phyloP scores from a whole-genome alignment of 1,139 yeast species.

The Suhomyces maxii region DNA sequence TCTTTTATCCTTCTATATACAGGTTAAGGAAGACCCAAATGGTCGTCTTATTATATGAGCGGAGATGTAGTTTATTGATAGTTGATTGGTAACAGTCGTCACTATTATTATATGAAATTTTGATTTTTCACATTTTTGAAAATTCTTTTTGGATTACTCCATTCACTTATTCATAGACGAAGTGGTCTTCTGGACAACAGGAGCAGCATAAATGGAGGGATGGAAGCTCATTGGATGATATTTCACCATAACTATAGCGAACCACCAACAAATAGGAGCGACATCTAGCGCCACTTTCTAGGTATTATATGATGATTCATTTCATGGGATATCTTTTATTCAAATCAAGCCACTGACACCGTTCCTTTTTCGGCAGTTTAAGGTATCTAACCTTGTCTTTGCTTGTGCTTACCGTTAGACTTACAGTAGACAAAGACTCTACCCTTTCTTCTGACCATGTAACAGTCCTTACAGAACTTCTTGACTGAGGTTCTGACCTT shows the following conservation, averaged over 20 bases:
- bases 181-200: too few species aligned
- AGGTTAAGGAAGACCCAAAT: not conserved
- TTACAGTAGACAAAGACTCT: slow-evolving; percentile 91
- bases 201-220: too few species aligned
- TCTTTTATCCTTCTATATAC: slow-evolving; percentile 4
- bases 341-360: not conserved
- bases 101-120: not conserved
- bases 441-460: slow-evolving; percentile 91
- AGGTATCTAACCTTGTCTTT: slow-evolving; percentile 76
- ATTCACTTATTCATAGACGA: too few species aligned
- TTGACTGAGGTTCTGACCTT: slow-evolving; percentile 75
- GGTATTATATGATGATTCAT: too few species aligned
- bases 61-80: not conserved
- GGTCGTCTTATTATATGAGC: not conserved
- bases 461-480: slow-evolving; percentile 89
- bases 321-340: too few species aligned
- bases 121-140: not conserved
- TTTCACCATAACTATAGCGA: too few species aligned
- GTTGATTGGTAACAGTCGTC: too few species aligned
- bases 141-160: too few species aligned
- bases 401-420: slow-evolving; percentile 91
- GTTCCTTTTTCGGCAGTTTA: not conserved
- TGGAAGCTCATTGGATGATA: too few species aligned
- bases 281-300: too few species aligned
- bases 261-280: too few species aligned